These are phyloP conservation scores for Pseudognaphalium luteoalbum DNA, from an alignment of 129 eudicot species.

Conservation along the genomic window DNA sequence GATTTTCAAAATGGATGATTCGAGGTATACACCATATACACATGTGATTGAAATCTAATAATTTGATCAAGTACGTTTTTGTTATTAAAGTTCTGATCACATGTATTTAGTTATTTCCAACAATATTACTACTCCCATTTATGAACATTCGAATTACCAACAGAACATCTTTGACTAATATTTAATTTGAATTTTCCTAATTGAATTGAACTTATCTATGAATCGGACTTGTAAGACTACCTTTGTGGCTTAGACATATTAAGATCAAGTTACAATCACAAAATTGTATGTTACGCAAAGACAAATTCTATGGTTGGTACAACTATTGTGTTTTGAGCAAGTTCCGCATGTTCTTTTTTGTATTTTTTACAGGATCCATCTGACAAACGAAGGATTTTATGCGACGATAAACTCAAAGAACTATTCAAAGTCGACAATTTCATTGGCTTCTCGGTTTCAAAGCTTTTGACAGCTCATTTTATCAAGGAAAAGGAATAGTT, in stretches of 20 bases:
- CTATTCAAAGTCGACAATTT: slow-evolving; percentile 52
- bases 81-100: not conserved
- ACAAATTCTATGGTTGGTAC: not conserved
- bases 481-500: slow-evolving; percentile 36
- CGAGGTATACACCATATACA: not conserved
- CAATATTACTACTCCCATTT: no score
- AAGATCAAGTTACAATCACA: not conserved
- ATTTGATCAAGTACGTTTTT: not conserved
- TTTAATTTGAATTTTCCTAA: not conserved
- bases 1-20: not conserved
- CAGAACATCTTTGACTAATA: not conserved
- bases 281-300: not conserved
- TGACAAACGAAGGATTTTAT: slow-evolving; percentile 47
- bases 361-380: slow-evolving; percentile 55
- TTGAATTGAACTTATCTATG: not conserved
- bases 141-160: not conserved
- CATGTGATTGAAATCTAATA: not conserved
- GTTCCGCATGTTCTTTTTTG: slow-evolving; percentile 13
- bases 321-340: not conserved
- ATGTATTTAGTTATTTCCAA: no score
- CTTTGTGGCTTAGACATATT: not conserved
- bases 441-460: slow-evolving; percentile 53
- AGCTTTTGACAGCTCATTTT: slow-evolving; percentile 58
- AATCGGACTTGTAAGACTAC: not conserved
- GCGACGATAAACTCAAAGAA: slow-evolving; percentile 59